Conservation (phyloP, 495 filamentous ascomycete genomes). For the Tuber indicum region DNA sequence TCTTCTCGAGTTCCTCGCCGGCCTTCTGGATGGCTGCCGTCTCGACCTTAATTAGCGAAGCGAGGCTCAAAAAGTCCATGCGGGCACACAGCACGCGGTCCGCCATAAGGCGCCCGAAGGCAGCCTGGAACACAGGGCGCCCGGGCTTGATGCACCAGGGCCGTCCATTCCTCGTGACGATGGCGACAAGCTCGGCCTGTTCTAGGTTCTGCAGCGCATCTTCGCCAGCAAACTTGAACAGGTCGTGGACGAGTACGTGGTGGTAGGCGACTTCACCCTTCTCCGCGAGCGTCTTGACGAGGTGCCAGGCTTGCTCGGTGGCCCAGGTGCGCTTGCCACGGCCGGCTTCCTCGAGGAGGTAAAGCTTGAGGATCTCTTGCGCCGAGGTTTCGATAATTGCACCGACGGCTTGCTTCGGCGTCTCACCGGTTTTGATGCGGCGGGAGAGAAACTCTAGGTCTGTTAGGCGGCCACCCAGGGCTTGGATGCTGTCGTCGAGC, state of each 20-base stretch:
- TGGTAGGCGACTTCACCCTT: constrained; percentile 66
- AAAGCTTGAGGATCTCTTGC: constrained; percentile 89
- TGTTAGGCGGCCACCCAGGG: constrained; percentile 80
- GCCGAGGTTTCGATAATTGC: constrained; percentile 85
- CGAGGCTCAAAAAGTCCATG: constrained; percentile 66
- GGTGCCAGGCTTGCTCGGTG: constrained; percentile 78
- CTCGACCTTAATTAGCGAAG: constrained; percentile 63
- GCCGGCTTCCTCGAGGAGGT: constrained; percentile 57
- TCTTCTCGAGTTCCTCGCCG: constrained; percentile 66
- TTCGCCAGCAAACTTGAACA: constrained; percentile 65
- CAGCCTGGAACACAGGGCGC: constrained; percentile 79
- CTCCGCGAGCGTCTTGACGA: constrained; percentile 66
- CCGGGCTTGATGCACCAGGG: constrained; percentile 70
- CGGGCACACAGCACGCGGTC: constrained; percentile 66
- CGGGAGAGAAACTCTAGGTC: constrained; percentile 90
- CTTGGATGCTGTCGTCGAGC: constrained; percentile 73
- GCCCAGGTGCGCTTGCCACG: constrained; percentile 55
- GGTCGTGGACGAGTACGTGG: constrained; percentile 66
- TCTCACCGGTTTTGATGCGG: constrained; percentile 85
- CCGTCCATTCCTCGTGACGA: constrained; percentile 65
- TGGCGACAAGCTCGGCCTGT: constrained; percentile 78
- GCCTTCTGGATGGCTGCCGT: constrained; percentile 67
- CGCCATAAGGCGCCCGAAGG: constrained; percentile 62
- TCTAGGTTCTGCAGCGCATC: constrained; percentile 68
- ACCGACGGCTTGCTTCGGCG: constrained; percentile 69